phyloP scores from a whole-genome alignment of 345 rosid species.

The Boechera divaricarpa region DNA sequence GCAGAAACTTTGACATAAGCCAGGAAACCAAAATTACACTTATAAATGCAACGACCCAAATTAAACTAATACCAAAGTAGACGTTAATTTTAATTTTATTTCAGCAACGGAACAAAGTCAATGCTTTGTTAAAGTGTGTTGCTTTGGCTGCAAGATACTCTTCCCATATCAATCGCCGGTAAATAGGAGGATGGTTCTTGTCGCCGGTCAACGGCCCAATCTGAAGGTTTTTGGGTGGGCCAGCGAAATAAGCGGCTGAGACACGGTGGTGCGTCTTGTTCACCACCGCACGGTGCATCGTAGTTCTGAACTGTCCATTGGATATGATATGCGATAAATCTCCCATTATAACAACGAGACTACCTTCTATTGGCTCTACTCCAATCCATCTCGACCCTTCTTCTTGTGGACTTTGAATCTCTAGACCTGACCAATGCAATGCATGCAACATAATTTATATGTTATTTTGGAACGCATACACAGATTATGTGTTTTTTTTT shows the following conservation, averaged over 20 bases:
- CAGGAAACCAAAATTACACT: not conserved
- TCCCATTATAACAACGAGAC: constrained; percentile 53
- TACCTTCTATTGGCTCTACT: constrained; percentile 46
- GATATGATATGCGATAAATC: constrained; percentile 55
- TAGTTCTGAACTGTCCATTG: constrained; percentile 54
- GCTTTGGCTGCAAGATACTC: constrained; percentile 57
- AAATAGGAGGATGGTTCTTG: constrained; percentile 49
- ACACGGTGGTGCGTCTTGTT: constrained; percentile 51
- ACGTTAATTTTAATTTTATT: not conserved
- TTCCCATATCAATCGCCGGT: constrained; percentile 52
- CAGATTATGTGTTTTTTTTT: not conserved
- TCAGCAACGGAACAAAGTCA: constrained; percentile 47
- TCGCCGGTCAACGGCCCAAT: constrained; percentile 44
- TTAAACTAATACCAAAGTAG: not conserved
- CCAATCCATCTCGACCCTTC: constrained; percentile 49
- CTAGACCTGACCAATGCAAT: constrained; percentile 36
- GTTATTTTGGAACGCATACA: not conserved
- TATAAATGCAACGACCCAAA: not conserved
- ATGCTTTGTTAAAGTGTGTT: constrained; percentile 49
- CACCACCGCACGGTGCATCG: constrained; percentile 54
- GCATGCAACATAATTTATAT: not conserved
- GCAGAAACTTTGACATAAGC: constrained; percentile 2
- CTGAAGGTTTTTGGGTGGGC: constrained; percentile 47
- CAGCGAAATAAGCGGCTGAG: constrained; percentile 56
- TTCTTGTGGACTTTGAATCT: constrained; percentile 45